These are phyloP conservation scores for Lasiosphaeria hispida DNA, from an alignment of 495 filamentous ascomycete genomes.

Conservation along the genomic window DNA sequence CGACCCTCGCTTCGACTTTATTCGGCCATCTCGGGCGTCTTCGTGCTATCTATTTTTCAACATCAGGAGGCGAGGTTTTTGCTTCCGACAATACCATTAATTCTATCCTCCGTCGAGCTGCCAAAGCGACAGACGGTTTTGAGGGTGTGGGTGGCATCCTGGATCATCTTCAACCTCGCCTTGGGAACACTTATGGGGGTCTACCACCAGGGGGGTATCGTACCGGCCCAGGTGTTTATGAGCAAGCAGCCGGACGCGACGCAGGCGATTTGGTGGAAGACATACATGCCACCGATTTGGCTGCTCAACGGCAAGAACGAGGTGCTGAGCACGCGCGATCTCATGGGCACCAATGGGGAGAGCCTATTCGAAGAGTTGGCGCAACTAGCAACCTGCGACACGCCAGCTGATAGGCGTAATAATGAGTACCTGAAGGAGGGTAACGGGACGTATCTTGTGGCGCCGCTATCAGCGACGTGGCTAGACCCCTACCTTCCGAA, in stretches of 20 bases:
- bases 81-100: constrained; percentile 80
- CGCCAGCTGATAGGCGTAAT: constrained; percentile 47
- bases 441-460: constrained; percentile 62
- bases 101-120: constrained; percentile 77
- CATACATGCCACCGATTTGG: constrained; percentile 92
- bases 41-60: constrained; percentile 76
- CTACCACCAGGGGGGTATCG: constrained; percentile 91
- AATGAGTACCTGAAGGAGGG: constrained; percentile 50
- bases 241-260: constrained; percentile 59
- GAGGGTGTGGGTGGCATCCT: constrained; percentile 61
- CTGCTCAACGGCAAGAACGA: constrained; percentile 74
- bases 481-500: constrained; percentile 60
- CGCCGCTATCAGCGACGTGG: constrained; percentile 68
- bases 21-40: constrained; percentile 78
- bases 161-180: constrained; percentile 79
- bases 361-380: constrained; percentile 59
- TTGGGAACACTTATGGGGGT: constrained; percentile 83
- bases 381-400: constrained; percentile 57
- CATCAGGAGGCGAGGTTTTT: constrained; percentile 97
- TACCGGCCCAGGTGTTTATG: constrained; percentile 72
- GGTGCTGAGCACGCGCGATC: constrained; percentile 65
- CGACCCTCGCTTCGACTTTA: constrained; percentile 58
- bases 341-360: constrained; percentile 74
- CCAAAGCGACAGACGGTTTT: constrained; percentile 52
- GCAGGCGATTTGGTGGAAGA: constrained; percentile 93